Base-by-base conservation (phyloP, 2,329 filamentous ascomycete species). In the Ceratocystis papillata region DNA sequence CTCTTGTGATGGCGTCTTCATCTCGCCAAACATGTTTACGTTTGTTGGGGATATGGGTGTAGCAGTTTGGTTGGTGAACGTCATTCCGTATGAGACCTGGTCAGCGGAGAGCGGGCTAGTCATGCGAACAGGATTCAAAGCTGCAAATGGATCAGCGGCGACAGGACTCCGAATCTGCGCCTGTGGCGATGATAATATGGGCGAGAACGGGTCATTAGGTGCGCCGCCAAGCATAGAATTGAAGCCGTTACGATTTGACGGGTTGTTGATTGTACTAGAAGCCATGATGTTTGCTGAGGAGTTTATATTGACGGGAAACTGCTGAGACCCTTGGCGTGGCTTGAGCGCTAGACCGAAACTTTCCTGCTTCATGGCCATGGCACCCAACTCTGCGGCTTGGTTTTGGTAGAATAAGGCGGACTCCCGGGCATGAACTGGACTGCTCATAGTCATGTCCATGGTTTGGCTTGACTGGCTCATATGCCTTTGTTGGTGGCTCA, bases 401-500 rank as follows among this genome's bases (percentile, higher is more conserved):
- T 53, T 50, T 15, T 59, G 62, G 37, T 50, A 61, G 37, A 64
- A 61, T n/a, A 45, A 57, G 6, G 45, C 50, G 20, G 60, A 46
- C 33, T 65, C 57, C 20, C 45, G 45, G 12, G 45, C 46, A n/a
- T 53, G 44, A 50, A 17, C 41, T 22, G 64, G 59, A 41, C 62
- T 67, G n/a, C 28, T 17, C 5, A 61, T 50, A 22, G n/a, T 28
- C 15, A 57, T 28, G 30, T 57, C 30, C 53, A 57, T 17, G 15
- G 7, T 53, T 15, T 46, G n/a, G 20, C 20, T 30, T n/a, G 65
- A 48, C 17, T 67, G 65, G 15, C 53, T 64, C 30, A 62, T 50
- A n/a, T 67, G 65, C 2, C 65, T 67, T 60, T 65, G 69, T 17
- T 41, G 69, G 5, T 60, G 66, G 15, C 69, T 62, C 44, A 69